Conservation (phyloP, 1,139 yeast genomes). For the Kazachstania sp. region DNA sequence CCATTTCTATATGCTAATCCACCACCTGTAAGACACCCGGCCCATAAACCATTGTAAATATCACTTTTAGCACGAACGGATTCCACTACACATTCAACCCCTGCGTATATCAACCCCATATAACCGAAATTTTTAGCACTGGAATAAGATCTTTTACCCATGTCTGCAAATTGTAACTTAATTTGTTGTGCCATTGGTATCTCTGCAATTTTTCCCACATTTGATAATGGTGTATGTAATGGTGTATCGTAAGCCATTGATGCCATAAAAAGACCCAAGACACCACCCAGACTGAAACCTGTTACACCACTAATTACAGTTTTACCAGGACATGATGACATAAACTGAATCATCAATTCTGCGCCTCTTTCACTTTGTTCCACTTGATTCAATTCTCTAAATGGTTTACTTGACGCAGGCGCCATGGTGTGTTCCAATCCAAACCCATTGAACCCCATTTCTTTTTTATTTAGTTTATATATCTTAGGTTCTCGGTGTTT, state of each 20-base stretch:
- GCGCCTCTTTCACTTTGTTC: slow-evolving; percentile 94
- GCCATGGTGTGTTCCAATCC: slow-evolving; percentile 32
- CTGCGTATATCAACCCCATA: slow-evolving; percentile 87
- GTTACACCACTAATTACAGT: slow-evolving; percentile 85
- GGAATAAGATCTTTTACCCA: slow-evolving; percentile 78
- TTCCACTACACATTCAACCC: slow-evolving; percentile 90
- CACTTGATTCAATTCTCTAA: slow-evolving; percentile 72
- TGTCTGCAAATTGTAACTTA: slow-evolving; percentile 82
- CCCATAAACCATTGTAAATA: slow-evolving; percentile 81
- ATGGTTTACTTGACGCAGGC: slow-evolving; percentile 37
- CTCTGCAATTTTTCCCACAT: slow-evolving; percentile 52
- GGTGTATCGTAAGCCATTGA: slow-evolving; percentile 47
- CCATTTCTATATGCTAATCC: slow-evolving; percentile 89
- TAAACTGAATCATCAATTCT: slow-evolving; percentile 66
- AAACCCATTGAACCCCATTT: slow-evolving; percentile 36
- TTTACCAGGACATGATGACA: slow-evolving; percentile 97
- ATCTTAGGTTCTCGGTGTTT: too few relatives aligned
- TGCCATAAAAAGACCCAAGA: slow-evolving; percentile 95
- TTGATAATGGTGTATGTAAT: slow-evolving; percentile 35
- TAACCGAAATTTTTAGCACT: slow-evolving; percentile 93
- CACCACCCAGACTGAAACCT: slow-evolving; percentile 93
- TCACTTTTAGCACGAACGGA: slow-evolving; percentile 75
- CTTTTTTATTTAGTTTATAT: background rate
- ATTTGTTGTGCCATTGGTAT: slow-evolving; percentile 89
- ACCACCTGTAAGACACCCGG: slow-evolving; percentile 96